Conservation (phyloP, 495 filamentous ascomycete species). For the Hypoxylon rickii region DNA sequence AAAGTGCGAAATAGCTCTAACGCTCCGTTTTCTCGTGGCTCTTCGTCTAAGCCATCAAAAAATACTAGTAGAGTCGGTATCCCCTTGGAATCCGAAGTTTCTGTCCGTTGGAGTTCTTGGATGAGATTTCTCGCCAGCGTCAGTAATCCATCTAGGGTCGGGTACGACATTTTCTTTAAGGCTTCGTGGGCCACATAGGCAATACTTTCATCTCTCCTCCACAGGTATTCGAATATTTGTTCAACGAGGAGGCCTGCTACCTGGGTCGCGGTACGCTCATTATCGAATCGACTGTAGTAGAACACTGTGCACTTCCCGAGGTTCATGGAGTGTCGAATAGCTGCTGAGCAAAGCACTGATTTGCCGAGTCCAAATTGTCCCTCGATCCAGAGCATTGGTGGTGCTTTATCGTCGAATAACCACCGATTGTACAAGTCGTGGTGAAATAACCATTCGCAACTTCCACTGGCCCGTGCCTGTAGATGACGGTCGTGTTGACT, state of each 20-base stretch:
- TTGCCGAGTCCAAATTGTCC: neutral
- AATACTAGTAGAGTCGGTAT: neutral
- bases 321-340: neutral
- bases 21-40: neutral
- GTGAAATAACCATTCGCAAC: neutral
- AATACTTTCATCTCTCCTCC: neutral
- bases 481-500: neutral
- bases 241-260: neutral
- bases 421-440: neutral
- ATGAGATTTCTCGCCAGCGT: neutral
- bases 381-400: neutral
- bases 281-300: conserved; percentile 1
- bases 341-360: conserved; percentile 2
- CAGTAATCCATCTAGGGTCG: neutral
- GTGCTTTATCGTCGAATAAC: neutral
- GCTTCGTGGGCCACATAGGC: neutral
- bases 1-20: neutral
- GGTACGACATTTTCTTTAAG: neutral
- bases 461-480: neutral
- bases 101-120: neutral
- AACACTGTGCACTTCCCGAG: neutral
- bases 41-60: conserved; percentile 1
- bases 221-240: neutral
- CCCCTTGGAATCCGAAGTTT: neutral
- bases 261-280: neutral